phyloP scores from a whole-genome alignment of 352 stramenopile species.

The Pythium grandisporangium region DNA sequence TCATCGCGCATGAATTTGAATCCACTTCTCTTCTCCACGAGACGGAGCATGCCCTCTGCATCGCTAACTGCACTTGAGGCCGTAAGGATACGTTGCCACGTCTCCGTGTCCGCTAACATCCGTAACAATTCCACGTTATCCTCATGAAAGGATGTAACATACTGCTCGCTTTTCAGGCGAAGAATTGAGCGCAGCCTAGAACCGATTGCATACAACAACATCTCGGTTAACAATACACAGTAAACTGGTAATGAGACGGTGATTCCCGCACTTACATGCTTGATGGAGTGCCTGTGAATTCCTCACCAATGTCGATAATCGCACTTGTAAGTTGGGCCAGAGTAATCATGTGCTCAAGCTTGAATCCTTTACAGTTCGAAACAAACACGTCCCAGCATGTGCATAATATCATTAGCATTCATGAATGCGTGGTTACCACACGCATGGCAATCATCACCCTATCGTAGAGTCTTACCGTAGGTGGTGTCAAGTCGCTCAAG shows the following conservation, averaged over 20 bases:
- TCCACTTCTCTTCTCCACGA: conserved; percentile 76
- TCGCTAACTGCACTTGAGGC: conserved; percentile 33
- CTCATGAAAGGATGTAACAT: conserved; percentile 68
- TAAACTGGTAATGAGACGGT: too few relatives aligned
- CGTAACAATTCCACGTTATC: conserved; percentile 76
- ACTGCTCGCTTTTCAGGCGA: conserved; percentile 74
- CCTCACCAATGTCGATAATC: conserved; percentile 78
- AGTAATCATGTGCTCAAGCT: conserved; percentile 83
- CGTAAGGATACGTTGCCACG: conserved; percentile 64
- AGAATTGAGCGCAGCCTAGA: conserved; percentile 53
- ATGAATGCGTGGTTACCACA: neutral
- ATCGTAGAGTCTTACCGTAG: conserved; percentile 38
- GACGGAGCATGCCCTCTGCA: conserved; percentile 30
- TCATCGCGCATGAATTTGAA: conserved; percentile 33
- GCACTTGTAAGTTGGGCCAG: conserved; percentile 64
- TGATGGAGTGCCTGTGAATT: conserved; percentile 67
- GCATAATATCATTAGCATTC: neutral
- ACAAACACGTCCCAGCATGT: conserved; percentile 1
- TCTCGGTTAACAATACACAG: too few relatives aligned
- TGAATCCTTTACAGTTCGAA: conserved; percentile 41
- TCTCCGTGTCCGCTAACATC: conserved; percentile 83
- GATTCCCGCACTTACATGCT: conserved; percentile 60
- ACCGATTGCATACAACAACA: neutral
- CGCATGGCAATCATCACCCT: neutral
- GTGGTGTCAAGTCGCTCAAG: conserved; percentile 63